phyloP scores from a whole-genome alignment of 768 basidiomycete species.

The Tulasnella sp. region DNA sequence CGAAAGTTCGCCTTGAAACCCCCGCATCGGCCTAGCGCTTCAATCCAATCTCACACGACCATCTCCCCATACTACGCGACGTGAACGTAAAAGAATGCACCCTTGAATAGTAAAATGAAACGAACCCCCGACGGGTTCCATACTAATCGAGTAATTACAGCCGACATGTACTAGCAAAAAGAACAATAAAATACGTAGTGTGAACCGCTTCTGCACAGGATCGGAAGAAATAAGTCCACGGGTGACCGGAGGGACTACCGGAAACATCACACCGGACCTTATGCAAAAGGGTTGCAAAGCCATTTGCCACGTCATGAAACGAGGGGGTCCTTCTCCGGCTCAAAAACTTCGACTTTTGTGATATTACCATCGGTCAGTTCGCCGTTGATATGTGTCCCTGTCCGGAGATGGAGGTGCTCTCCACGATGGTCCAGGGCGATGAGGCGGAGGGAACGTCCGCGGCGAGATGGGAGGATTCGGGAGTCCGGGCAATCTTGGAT shows the following conservation, averaged over 20 bases:
- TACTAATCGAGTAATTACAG: not conserved
- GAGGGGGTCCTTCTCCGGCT: not conserved
- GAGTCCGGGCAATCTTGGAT: not conserved
- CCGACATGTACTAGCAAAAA: not conserved
- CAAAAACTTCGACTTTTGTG: not conserved
- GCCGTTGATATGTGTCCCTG: not conserved
- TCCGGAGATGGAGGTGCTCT: not conserved
- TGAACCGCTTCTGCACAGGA: not conserved
- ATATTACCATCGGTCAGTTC: not conserved
- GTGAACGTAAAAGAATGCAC: not conserved
- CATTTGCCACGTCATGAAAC: not conserved
- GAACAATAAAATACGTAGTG: constrained; percentile 2
- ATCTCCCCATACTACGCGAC: not conserved
- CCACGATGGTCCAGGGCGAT: not conserved
- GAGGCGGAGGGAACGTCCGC: not conserved
- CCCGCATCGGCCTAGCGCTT: constrained; percentile 21
- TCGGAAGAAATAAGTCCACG: not conserved
- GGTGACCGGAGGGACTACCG: not conserved
- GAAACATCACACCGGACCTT: not conserved
- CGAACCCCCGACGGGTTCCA: not conserved
- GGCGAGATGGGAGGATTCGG: not conserved
- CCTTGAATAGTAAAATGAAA: not conserved
- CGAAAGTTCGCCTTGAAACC: constrained; percentile 34
- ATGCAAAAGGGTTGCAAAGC: not conserved
- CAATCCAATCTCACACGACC: constrained; percentile 1